Conservation (phyloP, 2,329 filamentous ascomycete genomes). For the Apiospora sp. region DNA sequence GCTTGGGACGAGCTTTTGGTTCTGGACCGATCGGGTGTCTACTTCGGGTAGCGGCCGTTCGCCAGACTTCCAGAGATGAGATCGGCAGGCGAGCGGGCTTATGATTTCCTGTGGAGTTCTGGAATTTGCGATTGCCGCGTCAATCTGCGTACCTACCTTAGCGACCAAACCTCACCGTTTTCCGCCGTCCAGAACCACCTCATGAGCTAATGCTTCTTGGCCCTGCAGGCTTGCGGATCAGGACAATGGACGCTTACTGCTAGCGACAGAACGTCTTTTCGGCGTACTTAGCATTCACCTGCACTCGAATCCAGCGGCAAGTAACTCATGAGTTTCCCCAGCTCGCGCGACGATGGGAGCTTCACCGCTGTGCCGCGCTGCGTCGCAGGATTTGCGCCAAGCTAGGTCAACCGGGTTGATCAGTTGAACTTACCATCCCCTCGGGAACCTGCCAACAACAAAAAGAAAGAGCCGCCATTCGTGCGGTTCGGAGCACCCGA, state of each 20-base stretch:
- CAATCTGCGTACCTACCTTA: background rate
- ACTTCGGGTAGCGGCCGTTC: background rate
- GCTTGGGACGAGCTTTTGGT: background rate
- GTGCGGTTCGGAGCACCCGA: background rate
- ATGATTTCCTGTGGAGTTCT: background rate
- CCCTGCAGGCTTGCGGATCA: slow-evolving; percentile 18
- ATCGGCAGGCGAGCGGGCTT: background rate
- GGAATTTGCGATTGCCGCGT: background rate
- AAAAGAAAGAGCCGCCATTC: background rate
- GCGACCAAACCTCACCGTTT: background rate
- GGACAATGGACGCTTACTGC: background rate
- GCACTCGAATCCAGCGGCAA: background rate
- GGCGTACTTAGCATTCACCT: background rate
- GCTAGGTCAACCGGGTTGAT: background rate
- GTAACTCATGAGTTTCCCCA: background rate
- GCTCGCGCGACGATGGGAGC: background rate
- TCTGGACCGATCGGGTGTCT: background rate
- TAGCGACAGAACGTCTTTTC: background rate
- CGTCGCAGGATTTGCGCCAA: slow-evolving; percentile 7
- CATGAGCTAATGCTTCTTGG: slow-evolving; percentile 5
- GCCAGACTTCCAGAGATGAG: background rate
- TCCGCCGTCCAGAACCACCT: background rate
- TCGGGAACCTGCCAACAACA: slow-evolving; percentile 2
- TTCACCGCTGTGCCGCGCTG: background rate
- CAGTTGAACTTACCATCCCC: slow-evolving; percentile 18